These are phyloP conservation scores for Aspergillus mulundensis DNA, from an alignment of 495 filamentous ascomycete species.

Conservation along the genomic window DNA sequence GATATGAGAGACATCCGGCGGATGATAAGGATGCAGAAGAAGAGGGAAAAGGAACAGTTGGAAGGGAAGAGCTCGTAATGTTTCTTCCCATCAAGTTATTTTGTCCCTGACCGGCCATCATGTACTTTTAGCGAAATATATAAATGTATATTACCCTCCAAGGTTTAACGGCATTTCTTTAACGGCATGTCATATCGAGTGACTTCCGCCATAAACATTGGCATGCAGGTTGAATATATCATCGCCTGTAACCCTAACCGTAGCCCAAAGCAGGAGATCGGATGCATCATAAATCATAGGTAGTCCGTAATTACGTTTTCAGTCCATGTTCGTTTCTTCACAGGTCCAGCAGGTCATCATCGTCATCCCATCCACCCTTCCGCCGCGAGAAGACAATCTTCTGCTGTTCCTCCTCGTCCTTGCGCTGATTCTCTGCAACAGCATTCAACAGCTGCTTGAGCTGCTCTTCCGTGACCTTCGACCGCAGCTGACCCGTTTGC, in stretches of 20 bases:
- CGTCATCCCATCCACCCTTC: conserved; percentile 84
- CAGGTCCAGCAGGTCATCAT: conserved; percentile 74
- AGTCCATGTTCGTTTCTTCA: conserved; percentile 16
- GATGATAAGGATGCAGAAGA: conserved; percentile 63
- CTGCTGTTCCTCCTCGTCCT: conserved; percentile 58
- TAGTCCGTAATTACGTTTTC: background rate
- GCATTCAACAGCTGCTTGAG: conserved; percentile 86
- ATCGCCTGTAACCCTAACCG: background rate
- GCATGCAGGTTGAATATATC: background rate
- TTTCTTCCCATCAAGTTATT: too few species aligned
- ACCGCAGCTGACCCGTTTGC: conserved; percentile 75
- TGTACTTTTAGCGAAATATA: conserved; percentile 9
- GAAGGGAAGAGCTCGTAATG: conserved; percentile 29
- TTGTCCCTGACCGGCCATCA: background rate
- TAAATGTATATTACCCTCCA: conserved; percentile 13
- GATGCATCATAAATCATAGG: conserved; percentile 8
- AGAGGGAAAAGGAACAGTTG: conserved; percentile 54
- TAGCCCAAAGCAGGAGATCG: conserved; percentile 2
- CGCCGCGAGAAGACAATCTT: conserved; percentile 82
- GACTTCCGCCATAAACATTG: too few species aligned
- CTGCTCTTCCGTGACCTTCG: conserved; percentile 88
- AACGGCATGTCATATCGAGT: too few species aligned
- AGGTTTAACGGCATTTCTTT: too few species aligned
- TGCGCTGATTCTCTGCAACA: conserved; percentile 65
- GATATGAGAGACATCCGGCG: conserved; percentile 80